These are phyloP conservation scores for Hypsizygus ulmarius DNA, from an alignment of 1,284 basidiomycete species.

Conservation along the genomic window DNA sequence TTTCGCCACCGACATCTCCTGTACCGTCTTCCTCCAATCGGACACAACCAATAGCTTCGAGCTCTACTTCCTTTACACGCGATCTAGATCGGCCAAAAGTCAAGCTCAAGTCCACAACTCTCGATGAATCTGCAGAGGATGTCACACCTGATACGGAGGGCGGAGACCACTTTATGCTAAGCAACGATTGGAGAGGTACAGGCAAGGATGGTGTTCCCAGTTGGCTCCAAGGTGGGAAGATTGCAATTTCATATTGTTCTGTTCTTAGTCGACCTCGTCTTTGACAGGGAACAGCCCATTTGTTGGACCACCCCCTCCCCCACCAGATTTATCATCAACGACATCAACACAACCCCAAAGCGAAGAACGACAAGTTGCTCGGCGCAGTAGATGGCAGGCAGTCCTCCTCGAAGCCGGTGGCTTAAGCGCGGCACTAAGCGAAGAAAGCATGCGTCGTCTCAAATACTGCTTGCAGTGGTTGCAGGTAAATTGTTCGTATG, in stretches of 20 bases:
- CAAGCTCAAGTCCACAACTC: constrained; percentile 23
- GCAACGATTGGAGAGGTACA: constrained; percentile 17
- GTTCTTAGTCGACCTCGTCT: neutral
- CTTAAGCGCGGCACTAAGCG: constrained; percentile 82
- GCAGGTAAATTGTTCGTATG: constrained; percentile 50
- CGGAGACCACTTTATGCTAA: constrained; percentile 2
- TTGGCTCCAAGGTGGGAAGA: constrained; percentile 34
- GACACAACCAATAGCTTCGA: constrained; percentile 6
- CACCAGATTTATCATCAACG: constrained; percentile 25
- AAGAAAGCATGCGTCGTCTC: constrained; percentile 85
- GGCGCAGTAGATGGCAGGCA: constrained; percentile 78
- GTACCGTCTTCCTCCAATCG: constrained; percentile 3
- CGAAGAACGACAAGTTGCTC: constrained; percentile 44
- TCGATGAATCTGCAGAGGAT: constrained; percentile 22
- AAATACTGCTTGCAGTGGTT: constrained; percentile 90
- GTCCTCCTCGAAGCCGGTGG: constrained; percentile 88
- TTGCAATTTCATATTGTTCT: neutral
- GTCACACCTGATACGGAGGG: constrained; percentile 7
- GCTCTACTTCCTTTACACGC: constrained; percentile 8
- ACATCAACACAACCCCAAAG: constrained; percentile 24
- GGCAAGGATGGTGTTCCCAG: constrained; percentile 28
- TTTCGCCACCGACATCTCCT: constrained; percentile 12
- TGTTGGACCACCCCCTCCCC: constrained; percentile 25
- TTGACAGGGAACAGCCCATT: constrained; percentile 27
- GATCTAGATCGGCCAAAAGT: constrained; percentile 21